Evolutionary conservation across 169 alveolate genomes (phyloP).

Genomic region (Plasmodium fragile): DNA sequence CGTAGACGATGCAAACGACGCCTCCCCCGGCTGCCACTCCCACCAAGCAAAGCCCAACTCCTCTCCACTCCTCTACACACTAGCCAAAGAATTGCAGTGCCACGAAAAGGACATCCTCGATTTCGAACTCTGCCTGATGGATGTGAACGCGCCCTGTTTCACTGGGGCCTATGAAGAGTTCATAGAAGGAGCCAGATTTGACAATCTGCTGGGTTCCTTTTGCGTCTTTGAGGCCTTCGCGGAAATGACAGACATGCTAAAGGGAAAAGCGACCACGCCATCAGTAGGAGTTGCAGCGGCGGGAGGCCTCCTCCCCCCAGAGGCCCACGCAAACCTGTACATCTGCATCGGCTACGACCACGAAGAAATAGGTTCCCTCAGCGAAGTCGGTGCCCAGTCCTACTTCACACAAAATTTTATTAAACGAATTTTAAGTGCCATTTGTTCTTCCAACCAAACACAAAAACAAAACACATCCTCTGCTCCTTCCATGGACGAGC

Average conservation of each 20-base stretch:
- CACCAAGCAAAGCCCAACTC: slow-evolving; percentile 15
- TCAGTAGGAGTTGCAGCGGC: background rate
- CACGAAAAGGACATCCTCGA: slow-evolving; percentile 82
- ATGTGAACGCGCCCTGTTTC: slow-evolving; percentile 89
- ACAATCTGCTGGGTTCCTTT: slow-evolving; percentile 89
- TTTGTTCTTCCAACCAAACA: background rate
- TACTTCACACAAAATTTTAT: slow-evolving; percentile 78
- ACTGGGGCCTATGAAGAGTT: slow-evolving; percentile 97
- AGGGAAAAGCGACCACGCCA: background rate
- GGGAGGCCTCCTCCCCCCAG: background rate
- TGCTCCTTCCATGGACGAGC: slow-evolving; percentile 18
- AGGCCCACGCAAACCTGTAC: slow-evolving; percentile 17
- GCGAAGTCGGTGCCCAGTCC: slow-evolving; percentile 82
- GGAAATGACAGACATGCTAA: slow-evolving; percentile 74
- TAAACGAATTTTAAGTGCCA: slow-evolving; percentile 47
- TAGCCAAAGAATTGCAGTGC: slow-evolving; percentile 79
- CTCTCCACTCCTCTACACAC: slow-evolving; percentile 34
- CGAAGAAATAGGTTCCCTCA: slow-evolving; percentile 83
- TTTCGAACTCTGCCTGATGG: slow-evolving; percentile 94
- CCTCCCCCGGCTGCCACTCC: background rate
- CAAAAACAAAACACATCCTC: background rate
- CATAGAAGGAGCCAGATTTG: slow-evolving; percentile 94
- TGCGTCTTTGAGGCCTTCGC: slow-evolving; percentile 78
- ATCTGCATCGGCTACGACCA: slow-evolving; percentile 66
- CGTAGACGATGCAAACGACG: too few species aligned